Base-by-base conservation (phyloP, 73 alveolate genomes). In the Paramecium bursaria region DNA sequence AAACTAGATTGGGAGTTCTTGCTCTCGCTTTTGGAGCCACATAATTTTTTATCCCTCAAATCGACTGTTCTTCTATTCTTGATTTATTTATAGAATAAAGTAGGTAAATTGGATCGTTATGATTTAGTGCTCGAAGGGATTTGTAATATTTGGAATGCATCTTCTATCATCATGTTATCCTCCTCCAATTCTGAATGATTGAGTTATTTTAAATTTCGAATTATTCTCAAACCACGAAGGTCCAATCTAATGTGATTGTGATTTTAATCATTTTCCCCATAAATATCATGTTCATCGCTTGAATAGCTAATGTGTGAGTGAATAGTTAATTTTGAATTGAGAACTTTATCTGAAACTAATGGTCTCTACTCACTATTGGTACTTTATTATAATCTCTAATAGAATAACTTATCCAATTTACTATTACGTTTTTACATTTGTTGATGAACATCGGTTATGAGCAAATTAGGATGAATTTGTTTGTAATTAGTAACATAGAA, bases 401-500 rank as follows among this genome's bases (percentile, higher is more conserved):
- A 67, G 35, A 25, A 67, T 10, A 67, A 23, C 33, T 67, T 67
- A 67, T 67, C 82, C 3, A 67, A 39, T 27, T 47, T 44, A 11
- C 44, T 67, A 27, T 67, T 67, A n/a, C 82, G 10, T 47, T 67
- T 67, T 2, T 9, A 1, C 82, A 67, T 67, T 33, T 25, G 82
- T 67, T 67, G 14, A 67, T 67, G 57, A 14, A 25, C 17, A 67
- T 67, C 82, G 6, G 17, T 47, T 1, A 42, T 19, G 44, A 67
- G 27, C 10, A 67, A 30, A 67, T 67, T 31, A 23, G 82, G 82
- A 67, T 67, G 82, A 6, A 10, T 47, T 15, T 33, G 22, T 35
- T 67, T 67, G 46, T 67, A 67, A 42, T 67, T 67, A 13, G 82
- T 67, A 1, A 42, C 82, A 35, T 67, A 67, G 27, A 67, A 67